phyloP scores from a whole-genome alignment of 2,329 filamentous ascomycete species.

The Phyllosticta citriasiana region DNA sequence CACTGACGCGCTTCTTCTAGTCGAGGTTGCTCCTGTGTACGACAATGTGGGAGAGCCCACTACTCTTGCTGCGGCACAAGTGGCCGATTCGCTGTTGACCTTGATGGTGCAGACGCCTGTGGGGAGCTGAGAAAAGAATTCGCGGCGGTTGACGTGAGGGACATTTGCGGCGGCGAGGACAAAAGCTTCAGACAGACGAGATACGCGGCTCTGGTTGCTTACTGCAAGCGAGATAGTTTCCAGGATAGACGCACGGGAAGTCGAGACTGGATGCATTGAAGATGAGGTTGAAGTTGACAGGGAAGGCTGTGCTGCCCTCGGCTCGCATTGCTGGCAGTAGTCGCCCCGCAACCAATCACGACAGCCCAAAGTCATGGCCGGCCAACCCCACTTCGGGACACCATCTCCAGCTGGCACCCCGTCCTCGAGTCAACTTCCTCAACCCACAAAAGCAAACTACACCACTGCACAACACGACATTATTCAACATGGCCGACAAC shows the following conservation, averaged over 20 bases:
- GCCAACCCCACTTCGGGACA: not conserved
- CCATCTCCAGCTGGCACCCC: not conserved
- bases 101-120: conserved; percentile 38
- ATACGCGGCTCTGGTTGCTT: not conserved
- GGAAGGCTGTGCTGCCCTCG: not conserved
- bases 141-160: not conserved
- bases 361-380: not conserved
- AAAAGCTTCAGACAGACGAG: not conserved
- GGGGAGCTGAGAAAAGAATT: conserved; percentile 6
- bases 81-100: conserved; percentile 40
- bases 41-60: conserved; percentile 52
- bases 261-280: not conserved
- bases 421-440: not conserved
- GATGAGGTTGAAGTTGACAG: not conserved
- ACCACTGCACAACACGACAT: not conserved
- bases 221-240: not conserved
- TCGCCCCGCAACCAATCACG: not conserved
- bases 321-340: not conserved
- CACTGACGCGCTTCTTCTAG: conserved; percentile 19
- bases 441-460: not conserved
- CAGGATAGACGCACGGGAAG: too few relatives aligned
- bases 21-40: conserved; percentile 53
- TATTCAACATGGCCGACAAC: conserved; percentile 6
- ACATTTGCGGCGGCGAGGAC: too few relatives aligned
- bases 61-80: conserved; percentile 44